These are phyloP conservation scores for Chrysanthemum makinoi DNA, from an alignment of 129 eudicot species.

Conservation along the genomic window DNA sequence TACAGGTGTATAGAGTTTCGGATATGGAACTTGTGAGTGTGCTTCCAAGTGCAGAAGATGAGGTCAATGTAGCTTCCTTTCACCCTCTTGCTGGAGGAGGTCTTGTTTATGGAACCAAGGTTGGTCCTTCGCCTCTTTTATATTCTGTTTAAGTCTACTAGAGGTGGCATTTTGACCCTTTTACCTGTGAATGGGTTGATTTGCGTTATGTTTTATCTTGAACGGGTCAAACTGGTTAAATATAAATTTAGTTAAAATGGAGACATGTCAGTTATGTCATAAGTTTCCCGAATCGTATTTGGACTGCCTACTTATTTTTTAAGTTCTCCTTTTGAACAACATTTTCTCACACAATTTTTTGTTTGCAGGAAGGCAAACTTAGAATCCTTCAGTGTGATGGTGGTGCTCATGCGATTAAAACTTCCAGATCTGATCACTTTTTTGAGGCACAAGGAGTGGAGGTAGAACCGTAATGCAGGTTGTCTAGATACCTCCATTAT, in stretches of 20 bases:
- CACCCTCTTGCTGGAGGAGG: constrained; percentile 98
- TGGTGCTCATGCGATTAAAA: constrained; percentile 38
- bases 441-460: constrained; percentile 34
- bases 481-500: constrained; percentile 26
- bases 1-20: constrained; percentile 89
- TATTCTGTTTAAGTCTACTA: neutral
- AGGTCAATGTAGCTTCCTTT: constrained; percentile 97
- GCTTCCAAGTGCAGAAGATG: constrained; percentile 98
- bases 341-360: constrained; percentile 1
- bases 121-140: constrained; percentile 7
- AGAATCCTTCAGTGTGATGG: constrained; percentile 76
- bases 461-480: constrained; percentile 35
- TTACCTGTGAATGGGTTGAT: neutral
- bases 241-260: neutral
- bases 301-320: neutral
- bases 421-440: constrained; percentile 24
- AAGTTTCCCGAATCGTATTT: too few relatives aligned
- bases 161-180: neutral
- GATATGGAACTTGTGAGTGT: constrained; percentile 99
- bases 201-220: neutral
- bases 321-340: neutral
- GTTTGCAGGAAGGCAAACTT: constrained; percentile 92
- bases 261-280: neutral
- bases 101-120: constrained; percentile 98
- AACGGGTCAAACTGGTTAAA: neutral